phyloP scores from a whole-genome alignment of 139 green algal species.

The Edaphochlamys debaryana region DNA sequence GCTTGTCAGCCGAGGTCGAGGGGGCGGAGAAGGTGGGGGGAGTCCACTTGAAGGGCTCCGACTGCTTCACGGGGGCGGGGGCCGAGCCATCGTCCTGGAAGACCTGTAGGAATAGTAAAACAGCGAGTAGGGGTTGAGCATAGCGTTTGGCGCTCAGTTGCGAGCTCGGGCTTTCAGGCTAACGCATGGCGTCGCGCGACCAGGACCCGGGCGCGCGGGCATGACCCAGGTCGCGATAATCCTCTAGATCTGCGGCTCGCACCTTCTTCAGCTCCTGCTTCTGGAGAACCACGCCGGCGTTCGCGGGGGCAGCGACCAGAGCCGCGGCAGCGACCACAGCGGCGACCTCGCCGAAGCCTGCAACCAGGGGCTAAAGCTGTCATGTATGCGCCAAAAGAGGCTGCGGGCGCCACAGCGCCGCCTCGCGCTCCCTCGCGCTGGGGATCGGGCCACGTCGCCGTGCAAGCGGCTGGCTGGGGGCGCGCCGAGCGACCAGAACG shows the following conservation, averaged over 20 bases:
- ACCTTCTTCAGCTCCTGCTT: slow-evolving; percentile 42
- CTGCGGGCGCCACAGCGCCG: too few relatives aligned
- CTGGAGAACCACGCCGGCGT: slow-evolving; percentile 32
- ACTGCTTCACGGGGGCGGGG: slow-evolving; percentile 17
- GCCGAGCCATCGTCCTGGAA: slow-evolving; percentile 31
- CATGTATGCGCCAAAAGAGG: neutral
- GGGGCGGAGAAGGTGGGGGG: neutral
- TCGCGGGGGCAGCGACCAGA: slow-evolving; percentile 8
- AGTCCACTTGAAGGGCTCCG: too few relatives aligned
- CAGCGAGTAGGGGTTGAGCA: neutral
- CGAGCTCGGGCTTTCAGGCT: neutral
- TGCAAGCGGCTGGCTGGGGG: neutral
- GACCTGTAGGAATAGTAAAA: neutral
- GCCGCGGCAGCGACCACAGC: slow-evolving; percentile 14
- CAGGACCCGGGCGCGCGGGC: too few relatives aligned
- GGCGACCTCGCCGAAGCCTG: slow-evolving; percentile 28
- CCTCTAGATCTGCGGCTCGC: too few relatives aligned
- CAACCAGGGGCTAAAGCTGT: neutral
- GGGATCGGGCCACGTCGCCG: slow-evolving; percentile 20
- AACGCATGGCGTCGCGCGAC: too few relatives aligned
- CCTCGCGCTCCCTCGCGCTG: neutral
- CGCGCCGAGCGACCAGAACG: too few relatives aligned
- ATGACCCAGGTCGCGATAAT: too few relatives aligned
- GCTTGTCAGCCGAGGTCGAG: neutral
- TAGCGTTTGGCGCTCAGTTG: too few relatives aligned